Percentiles rank a stretch among this genome's conserved stretches.
Conservation (phyloP, 768 basidiomycete species). For the Boletus sp. region DNA sequence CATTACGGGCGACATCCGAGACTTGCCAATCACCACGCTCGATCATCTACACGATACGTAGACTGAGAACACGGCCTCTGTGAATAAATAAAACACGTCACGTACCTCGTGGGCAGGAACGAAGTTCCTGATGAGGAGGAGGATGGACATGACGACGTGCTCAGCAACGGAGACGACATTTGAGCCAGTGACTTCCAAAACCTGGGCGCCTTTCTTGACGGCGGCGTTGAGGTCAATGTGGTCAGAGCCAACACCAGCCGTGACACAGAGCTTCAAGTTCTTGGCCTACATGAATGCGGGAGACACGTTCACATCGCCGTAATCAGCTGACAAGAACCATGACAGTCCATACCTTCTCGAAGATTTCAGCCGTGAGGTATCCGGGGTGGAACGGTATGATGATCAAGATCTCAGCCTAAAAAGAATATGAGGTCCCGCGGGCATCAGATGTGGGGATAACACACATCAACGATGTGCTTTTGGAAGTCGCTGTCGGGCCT, state of each 20-base stretch:
- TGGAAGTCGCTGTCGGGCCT: constrained; percentile 77
- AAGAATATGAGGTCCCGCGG: constrained; percentile 12
- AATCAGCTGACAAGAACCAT: constrained; percentile 1
- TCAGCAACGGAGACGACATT: constrained; percentile 92
- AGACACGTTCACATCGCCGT: not conserved
- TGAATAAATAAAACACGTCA: not conserved
- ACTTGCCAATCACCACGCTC: constrained; percentile 86
- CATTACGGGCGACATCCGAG: constrained; percentile 75
- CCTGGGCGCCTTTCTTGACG: constrained; percentile 76
- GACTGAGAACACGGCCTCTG: not conserved
- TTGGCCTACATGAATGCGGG: constrained; percentile 55
- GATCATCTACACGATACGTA: constrained; percentile 55
- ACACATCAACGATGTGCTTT: constrained; percentile 76
- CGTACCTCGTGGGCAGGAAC: constrained; percentile 79
- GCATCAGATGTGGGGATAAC: constrained; percentile 24
- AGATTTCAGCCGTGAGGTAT: constrained; percentile 71
- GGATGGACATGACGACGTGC: constrained; percentile 88
- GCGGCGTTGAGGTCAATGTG: constrained; percentile 89
- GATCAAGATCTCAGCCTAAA: constrained; percentile 74
- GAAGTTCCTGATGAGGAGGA: constrained; percentile 89
- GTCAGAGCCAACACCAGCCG: constrained; percentile 89
- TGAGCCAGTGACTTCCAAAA: constrained; percentile 84
- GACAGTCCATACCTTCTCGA: constrained; percentile 53
- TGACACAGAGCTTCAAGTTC: constrained; percentile 87
- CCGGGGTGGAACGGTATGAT: constrained; percentile 87